Evolutionary conservation across 805 yeast genomes (phyloP).

Genomic region (Lipomyces mesembrius): DNA sequence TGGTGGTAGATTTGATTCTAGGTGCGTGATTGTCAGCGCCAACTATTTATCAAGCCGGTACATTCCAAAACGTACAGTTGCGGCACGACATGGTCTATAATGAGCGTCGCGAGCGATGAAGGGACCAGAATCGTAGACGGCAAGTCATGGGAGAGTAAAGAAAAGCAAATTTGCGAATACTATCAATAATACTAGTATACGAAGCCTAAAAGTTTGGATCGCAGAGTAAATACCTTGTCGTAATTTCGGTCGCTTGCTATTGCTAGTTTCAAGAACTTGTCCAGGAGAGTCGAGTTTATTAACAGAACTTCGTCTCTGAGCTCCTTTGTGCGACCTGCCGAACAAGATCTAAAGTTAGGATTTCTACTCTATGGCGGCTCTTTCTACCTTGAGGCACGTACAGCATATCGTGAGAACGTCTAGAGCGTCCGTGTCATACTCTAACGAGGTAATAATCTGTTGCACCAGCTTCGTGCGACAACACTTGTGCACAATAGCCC

Average conservation of each 20-base stretch:
- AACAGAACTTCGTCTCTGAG: conserved; percentile 1
- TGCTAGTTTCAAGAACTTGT: neutral
- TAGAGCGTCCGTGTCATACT: conserved; percentile 9
- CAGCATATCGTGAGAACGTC: conserved; percentile 8
- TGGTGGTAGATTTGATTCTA: neutral
- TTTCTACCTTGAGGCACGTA: neutral
- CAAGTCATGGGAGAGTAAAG: conserved; percentile 1
- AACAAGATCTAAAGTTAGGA: neutral
- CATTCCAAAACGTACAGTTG: neutral
- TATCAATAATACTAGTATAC: neutral
- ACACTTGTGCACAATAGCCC: conserved; percentile 11
- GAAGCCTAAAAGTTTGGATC: neutral
- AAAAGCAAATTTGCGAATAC: conserved; percentile 1
- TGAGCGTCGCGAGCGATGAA: neutral
- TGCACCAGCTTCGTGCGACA: conserved; percentile 5
- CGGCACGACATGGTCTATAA: neutral
- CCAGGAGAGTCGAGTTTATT: neutral
- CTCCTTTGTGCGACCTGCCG: conserved; percentile 1
- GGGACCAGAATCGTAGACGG: neutral
- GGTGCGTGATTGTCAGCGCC: neutral
- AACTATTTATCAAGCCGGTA: neutral
- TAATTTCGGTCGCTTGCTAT: neutral
- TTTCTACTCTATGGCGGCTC: neutral
- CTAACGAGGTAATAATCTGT: neutral
- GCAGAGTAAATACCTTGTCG: conserved; percentile 4